Evolutionary conservation across 2,329 filamentous ascomycete species (phyloP), one percentile per base, ranked within the genome.

Genomic region (Xylariaceae sp.): DNA sequence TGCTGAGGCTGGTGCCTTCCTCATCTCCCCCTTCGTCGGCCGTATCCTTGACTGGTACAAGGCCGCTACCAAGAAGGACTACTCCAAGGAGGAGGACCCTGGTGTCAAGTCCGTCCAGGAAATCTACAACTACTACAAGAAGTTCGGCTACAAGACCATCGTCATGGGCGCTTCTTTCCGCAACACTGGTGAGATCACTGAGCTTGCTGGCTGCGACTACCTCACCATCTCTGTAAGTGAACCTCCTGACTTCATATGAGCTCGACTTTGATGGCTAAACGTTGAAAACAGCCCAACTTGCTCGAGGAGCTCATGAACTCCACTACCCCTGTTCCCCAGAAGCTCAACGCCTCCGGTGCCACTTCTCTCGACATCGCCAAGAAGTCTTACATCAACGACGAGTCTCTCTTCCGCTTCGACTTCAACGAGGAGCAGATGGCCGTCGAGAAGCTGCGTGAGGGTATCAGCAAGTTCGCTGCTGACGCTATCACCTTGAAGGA

Each of bases 51-150:
- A 99, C 82, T 99, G 93, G 93, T 97, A 88, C 90, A 99, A 99
- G 90, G 90, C 90, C 61, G 81, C 87, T 70, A 90, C 87, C 77
- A 96, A 96, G 88, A 92, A 95, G 85, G 89, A 94, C 69, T 99
- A 92, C 87, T 73, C 82, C 75, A 85, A 91, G 76, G 81, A 89
- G 78, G 90, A 96, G 77, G 94, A 99, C 82, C 94, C 94, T 59
- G 94, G 94, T 82, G 94, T 99, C 78, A 85, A 90, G 81, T 93
- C 89, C 68, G 94, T 99, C 74, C 84, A 93, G 84, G 75, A 72
- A 77, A 99, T 99, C 82, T 99, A 88, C 87, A 94, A 99, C 86
- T 99, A 99, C 90, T 99, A 99, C 89, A 99, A 99, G 90, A 97
- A 97, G 85, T 90, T 82, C 77, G 91, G 89, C 77, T 97, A 99